phyloP scores from a whole-genome alignment of 257 asterid genomes.

The Forsythia suspensa region DNA sequence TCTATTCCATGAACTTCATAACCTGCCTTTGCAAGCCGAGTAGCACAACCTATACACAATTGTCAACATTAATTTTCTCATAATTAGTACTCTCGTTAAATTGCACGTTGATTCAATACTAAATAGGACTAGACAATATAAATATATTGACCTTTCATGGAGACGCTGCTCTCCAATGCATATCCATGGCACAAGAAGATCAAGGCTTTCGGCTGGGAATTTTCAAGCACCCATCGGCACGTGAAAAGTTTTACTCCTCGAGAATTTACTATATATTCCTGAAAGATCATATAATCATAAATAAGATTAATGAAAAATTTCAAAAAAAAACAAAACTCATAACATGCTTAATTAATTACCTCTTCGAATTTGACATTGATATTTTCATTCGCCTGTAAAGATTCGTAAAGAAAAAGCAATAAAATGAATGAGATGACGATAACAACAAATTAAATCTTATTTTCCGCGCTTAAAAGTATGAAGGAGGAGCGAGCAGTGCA shows the following conservation, averaged over 20 bases:
- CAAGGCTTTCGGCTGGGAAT: conserved; percentile 35
- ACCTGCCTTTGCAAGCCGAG: conserved; percentile 49
- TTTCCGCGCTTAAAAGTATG: neutral
- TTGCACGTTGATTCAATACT: neutral
- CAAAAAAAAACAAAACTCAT: neutral
- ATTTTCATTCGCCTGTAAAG: conserved; percentile 13
- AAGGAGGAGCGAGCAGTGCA: neutral
- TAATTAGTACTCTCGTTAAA: too few relatives aligned
- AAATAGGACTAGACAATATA: neutral
- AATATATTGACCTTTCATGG: conserved; percentile 44
- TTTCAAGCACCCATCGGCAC: conserved; percentile 45
- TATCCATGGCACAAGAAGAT: conserved; percentile 76
- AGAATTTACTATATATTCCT: conserved; percentile 41
- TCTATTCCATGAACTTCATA: conserved; percentile 64
- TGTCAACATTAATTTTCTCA: too few relatives aligned
- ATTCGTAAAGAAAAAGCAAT: neutral
- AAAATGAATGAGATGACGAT: neutral
- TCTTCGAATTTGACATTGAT: conserved; percentile 21
- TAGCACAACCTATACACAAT: conserved; percentile 33
- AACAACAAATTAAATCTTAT: neutral
- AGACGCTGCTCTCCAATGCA: conserved; percentile 72
- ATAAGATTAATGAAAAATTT: neutral
- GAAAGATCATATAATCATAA: neutral
- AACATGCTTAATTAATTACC: neutral
- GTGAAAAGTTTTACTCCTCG: conserved; percentile 42